These are phyloP conservation scores for Arachis hypogaea DNA, from an alignment of 306 rosid species.

Conservation along the genomic window DNA sequence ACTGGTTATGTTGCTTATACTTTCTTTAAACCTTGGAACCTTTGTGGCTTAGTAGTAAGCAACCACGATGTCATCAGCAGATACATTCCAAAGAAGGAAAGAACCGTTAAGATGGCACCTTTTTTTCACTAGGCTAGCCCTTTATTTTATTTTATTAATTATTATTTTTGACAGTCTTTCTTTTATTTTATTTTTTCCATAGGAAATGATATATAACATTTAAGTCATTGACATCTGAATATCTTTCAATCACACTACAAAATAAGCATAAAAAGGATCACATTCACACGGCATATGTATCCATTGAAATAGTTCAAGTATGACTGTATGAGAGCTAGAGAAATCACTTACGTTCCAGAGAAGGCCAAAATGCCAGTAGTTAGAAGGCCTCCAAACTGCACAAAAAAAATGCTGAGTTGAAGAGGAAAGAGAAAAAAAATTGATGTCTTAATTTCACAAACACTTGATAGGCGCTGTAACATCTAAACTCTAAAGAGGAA, in stretches of 20 bases:
- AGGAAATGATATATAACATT: background rate
- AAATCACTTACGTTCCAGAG: conserved; percentile 84
- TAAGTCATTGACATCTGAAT: too few species aligned
- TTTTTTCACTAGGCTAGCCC: background rate
- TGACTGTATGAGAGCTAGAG: background rate
- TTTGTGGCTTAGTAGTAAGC: conserved; percentile 7
- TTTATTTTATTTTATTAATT: too few species aligned
- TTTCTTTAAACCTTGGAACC: background rate
- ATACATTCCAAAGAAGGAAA: background rate
- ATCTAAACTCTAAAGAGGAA: background rate
- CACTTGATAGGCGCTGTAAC: background rate
- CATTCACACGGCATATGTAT: background rate
- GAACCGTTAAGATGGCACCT: background rate
- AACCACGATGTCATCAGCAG: background rate
- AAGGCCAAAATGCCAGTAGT: conserved; percentile 83
- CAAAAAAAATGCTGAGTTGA: background rate
- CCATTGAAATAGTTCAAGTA: background rate
- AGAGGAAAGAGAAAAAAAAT: background rate
- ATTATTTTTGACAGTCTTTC: too few species aligned
- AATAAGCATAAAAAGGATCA: background rate
- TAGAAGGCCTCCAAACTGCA: conserved; percentile 92
- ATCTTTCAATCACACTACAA: background rate
- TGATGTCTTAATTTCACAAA: conserved; percentile 3
- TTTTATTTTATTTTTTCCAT: background rate
- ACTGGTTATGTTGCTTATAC: background rate